A percentile compares a stretch with the other conserved stretches of the same genome.
Conservation (phyloP, 1,284 basidiomycete species). For the Gymnopus androsaceus region DNA sequence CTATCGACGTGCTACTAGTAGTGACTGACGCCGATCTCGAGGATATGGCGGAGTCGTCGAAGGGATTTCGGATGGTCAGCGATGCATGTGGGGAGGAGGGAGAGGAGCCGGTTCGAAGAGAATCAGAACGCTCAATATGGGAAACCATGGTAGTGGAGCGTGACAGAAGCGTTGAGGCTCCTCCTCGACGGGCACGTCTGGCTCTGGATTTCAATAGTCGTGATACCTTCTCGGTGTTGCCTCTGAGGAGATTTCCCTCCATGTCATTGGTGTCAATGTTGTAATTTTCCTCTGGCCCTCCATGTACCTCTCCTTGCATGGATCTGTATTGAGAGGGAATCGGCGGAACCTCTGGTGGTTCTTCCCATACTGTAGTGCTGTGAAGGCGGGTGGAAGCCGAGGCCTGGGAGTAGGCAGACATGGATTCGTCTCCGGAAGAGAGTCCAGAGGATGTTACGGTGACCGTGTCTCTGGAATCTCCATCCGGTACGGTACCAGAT, state of each 20-base stretch:
- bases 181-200: background rate
- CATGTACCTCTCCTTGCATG: no score
- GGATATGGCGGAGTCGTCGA: background rate
- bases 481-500: background rate
- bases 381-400: conserved; percentile 2
- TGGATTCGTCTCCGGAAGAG: background rate
- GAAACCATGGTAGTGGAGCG: conserved; percentile 2
- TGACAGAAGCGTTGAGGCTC: background rate
- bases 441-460: background rate
- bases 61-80: background rate
- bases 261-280: background rate
- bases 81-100: background rate
- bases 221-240: background rate
- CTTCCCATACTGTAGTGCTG: background rate
- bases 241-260: background rate
- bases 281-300: no score
- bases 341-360: background rate
- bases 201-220: conserved; percentile 1
- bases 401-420: conserved; percentile 3
- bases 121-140: conserved; percentile 1
- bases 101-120: background rate
- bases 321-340: background rate
- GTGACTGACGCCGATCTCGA: conserved; percentile 2
- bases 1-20: background rate
- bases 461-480: background rate